Base-by-base conservation (phyloP, 2,329 filamentous ascomycete genomes). In the Tolypocladium tundrense region DNA sequence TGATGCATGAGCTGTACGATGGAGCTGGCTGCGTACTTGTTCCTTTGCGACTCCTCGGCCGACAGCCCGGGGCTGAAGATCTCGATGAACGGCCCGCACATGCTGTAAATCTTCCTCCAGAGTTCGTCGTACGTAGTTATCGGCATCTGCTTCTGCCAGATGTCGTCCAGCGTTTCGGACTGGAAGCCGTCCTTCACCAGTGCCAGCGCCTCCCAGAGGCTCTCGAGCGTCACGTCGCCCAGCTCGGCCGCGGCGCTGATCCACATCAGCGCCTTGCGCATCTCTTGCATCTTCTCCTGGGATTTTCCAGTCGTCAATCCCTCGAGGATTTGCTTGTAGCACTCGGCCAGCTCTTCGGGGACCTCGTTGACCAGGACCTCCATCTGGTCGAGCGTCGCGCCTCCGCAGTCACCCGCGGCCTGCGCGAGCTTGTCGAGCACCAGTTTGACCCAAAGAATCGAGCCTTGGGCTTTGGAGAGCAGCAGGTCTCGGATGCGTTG, bases 1-100 rank as follows among this genome's bases (percentile, higher is more conserved):
- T 57, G 55, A 27, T 59, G 58, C 58, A 59, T 59, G 11, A 59
- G 42, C 55, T 59, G 55, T 4, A 59, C 55, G 14, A 59, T 24
- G 37, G 55, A 53, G 33, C 14, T 9, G 1, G 51, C 51, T 14
- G 27, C 37, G 16, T 52, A 57, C 27, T 53, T 24, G 37, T 54
- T 41, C n/a, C 33, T 27, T 4, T 48, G 48, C 33, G 55, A 57
- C 48, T 51, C 48, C 24, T 35, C 48, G 13, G 31, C 54, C 21
- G 54, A 56, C 33, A 50, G 27, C 4, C 42, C 54, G 7, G 54
- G 54, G 24, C 45, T 41, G 39, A 52, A 52, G 21, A 53, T 19
- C 35, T 55, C 27, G 37, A 53, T n/a, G 48, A 59, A 53, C 21
- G 54, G 54, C 41, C 54, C 54, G 54, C 54, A 56, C 39, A 43